A percentile compares a stretch with the other conserved stretches of the same genome.
Evolutionary conservation across 306 rosid genomes (phyloP).

Genomic region (Vigna trinervia): DNA sequence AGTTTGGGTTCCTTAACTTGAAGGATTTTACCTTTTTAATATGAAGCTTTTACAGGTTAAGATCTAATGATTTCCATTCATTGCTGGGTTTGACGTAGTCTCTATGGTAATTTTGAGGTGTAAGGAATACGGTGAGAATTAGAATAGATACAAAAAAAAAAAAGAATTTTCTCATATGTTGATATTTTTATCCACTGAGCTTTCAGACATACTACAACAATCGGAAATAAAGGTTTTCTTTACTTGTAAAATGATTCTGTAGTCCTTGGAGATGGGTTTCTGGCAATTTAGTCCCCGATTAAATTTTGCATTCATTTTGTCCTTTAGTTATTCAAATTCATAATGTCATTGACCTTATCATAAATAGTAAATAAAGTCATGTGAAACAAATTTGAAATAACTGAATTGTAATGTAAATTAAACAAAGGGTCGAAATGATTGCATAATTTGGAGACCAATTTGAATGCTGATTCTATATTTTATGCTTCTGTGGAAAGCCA

Average conservation of each 20-base stretch:
- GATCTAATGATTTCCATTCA: neutral
- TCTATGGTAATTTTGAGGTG: neutral
- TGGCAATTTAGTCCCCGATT: neutral
- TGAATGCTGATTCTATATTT: constrained; percentile 15
- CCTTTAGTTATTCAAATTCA: neutral
- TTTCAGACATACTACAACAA: neutral
- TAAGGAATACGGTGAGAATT: neutral
- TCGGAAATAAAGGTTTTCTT: neutral
- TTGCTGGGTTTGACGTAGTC: neutral
- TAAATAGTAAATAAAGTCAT: neutral
- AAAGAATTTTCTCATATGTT: neutral
- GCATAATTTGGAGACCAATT: constrained; percentile 12
- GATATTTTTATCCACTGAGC: neutral
- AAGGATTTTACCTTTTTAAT: constrained; percentile 4
- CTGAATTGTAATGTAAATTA: neutral
- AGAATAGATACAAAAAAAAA: neutral
- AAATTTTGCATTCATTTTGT: neutral
- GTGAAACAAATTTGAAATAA: neutral
- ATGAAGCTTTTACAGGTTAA: neutral
- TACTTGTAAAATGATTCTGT: neutral
- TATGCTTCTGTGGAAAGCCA: neutral
- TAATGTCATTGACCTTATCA: neutral
- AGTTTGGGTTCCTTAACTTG: neutral
- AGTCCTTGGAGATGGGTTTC: too few species aligned
- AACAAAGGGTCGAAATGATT: neutral